These are phyloP conservation scores for Calophaca sinica DNA, from an alignment of 306 rosid genomes.

Conservation along the genomic window DNA sequence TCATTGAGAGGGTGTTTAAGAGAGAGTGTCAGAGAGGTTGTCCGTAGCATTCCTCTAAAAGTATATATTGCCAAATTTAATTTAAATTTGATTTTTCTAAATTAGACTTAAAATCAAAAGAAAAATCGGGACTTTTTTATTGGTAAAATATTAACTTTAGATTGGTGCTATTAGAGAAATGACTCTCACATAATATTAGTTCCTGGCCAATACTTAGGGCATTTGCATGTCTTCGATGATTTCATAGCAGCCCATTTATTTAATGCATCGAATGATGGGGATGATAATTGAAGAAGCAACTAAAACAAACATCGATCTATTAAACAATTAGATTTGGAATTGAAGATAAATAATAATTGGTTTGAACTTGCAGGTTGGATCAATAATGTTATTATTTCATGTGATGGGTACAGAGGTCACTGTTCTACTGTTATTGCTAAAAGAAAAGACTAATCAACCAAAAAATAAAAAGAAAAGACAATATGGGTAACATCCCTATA, in stretches of 20 bases:
- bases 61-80: neutral
- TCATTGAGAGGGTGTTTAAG: too few relatives aligned
- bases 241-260: constrained; percentile 22
- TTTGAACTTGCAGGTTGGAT: constrained; percentile 37
- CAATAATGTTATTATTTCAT: constrained; percentile 30
- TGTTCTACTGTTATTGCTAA: neutral
- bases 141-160: neutral
- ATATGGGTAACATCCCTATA: constrained; percentile 41
- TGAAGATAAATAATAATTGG: neutral
- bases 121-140: neutral
- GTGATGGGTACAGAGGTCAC: constrained; percentile 2
- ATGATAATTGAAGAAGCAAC: constrained; percentile 5
- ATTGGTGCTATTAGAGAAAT: neutral
- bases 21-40: too few relatives aligned
- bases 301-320: neutral
- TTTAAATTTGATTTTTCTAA: neutral
- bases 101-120: neutral
- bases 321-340: constrained; percentile 15
- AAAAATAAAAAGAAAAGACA: neutral
- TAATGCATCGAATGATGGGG: neutral
- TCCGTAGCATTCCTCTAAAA: too few relatives aligned
- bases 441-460: constrained; percentile 1
- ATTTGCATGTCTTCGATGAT: neutral
- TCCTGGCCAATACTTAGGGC: constrained; percentile 13
- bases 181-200: constrained; percentile 19